Conservation (phyloP, 352 stramenopile genomes). For the Phytophthora rubi region DNA sequence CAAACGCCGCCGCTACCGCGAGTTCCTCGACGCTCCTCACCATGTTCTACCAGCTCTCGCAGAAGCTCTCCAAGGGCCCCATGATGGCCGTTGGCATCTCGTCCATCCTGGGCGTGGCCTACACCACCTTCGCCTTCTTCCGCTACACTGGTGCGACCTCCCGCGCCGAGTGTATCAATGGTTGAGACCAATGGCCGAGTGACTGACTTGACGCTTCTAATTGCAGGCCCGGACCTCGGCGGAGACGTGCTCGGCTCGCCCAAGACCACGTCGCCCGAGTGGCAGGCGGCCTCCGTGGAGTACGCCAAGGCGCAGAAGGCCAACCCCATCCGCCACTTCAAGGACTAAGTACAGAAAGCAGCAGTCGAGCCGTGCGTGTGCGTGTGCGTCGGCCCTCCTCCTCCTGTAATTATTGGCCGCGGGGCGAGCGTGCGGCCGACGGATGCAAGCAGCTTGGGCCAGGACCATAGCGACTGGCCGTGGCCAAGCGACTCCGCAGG, state of each 20-base stretch:
- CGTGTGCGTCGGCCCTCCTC: conserved; percentile 19
- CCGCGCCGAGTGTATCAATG: background rate
- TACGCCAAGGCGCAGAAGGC: conserved; percentile 84
- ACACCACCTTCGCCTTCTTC: conserved; percentile 52
- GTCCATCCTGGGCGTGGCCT: conserved; percentile 49
- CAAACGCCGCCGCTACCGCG: conserved; percentile 31
- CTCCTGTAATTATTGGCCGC: conserved; percentile 43
- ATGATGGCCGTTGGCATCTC: conserved; percentile 58
- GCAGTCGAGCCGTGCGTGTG: conserved; percentile 7
- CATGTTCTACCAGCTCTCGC: conserved; percentile 71
- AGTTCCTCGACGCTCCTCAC: conserved; percentile 16
- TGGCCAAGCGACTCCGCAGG: background rate
- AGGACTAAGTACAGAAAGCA: conserved; percentile 63
- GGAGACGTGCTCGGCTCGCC: conserved; percentile 55
- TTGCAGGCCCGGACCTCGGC: conserved; percentile 67
- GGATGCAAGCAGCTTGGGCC: background rate
- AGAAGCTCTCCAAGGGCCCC: conserved; percentile 72
- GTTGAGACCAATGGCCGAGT: background rate
- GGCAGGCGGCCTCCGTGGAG: conserved; percentile 74
- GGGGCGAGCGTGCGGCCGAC: conserved; percentile 22
- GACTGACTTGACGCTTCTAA: background rate
- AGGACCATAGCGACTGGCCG: background rate
- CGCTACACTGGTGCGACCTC: conserved; percentile 68
- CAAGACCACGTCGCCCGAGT: conserved; percentile 81
- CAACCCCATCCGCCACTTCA: conserved; percentile 86